Percentiles rank a stretch among this genome's conserved stretches.
These are phyloP conservation scores for Sarcomyxa edulis DNA, from an alignment of 768 basidiomycete genomes.

Conservation along the genomic window DNA sequence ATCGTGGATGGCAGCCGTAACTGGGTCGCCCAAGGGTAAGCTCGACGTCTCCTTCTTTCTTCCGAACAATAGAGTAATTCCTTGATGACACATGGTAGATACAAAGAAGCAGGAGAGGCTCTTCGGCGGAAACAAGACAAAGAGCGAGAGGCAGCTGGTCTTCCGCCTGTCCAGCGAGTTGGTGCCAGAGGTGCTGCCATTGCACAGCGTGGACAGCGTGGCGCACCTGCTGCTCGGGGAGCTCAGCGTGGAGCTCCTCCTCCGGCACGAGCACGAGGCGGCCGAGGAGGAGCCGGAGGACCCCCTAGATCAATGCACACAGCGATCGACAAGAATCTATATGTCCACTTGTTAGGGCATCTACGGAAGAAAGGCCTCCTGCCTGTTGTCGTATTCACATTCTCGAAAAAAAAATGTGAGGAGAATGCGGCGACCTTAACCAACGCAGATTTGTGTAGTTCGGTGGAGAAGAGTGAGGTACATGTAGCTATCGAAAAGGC, in stretches of 20 bases:
- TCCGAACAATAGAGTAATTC: constrained; percentile 1
- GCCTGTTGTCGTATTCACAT: constrained; percentile 94
- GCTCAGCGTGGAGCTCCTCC: constrained; percentile 29
- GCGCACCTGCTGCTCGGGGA: constrained; percentile 35
- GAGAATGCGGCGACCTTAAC: constrained; percentile 90
- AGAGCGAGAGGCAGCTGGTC: constrained; percentile 91
- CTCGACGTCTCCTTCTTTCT: neutral
- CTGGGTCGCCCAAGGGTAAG: constrained; percentile 69
- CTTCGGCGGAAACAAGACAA: constrained; percentile 94
- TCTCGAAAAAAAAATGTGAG: constrained; percentile 96
- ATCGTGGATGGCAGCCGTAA: constrained; percentile 81
- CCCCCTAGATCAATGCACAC: constrained; percentile 54
- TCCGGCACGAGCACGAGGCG: constrained; percentile 27
- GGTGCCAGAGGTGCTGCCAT: constrained; percentile 72
- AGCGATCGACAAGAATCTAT: constrained; percentile 82
- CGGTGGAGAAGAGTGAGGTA: constrained; percentile 94
- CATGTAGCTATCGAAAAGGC: constrained; percentile 94
- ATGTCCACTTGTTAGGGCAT: constrained; percentile 85
- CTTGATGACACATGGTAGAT: constrained; percentile 47
- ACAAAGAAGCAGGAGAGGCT: constrained; percentile 87
- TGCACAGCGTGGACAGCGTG: constrained; percentile 50
- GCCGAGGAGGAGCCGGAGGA: constrained; percentile 41
- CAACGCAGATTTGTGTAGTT: constrained; percentile 81
- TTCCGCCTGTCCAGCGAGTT: constrained; percentile 78
- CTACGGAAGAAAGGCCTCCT: constrained; percentile 82